Evolutionary conservation across 352 stramenopile genomes (phyloP).

Genomic region (Blastocystis sp.): DNA sequence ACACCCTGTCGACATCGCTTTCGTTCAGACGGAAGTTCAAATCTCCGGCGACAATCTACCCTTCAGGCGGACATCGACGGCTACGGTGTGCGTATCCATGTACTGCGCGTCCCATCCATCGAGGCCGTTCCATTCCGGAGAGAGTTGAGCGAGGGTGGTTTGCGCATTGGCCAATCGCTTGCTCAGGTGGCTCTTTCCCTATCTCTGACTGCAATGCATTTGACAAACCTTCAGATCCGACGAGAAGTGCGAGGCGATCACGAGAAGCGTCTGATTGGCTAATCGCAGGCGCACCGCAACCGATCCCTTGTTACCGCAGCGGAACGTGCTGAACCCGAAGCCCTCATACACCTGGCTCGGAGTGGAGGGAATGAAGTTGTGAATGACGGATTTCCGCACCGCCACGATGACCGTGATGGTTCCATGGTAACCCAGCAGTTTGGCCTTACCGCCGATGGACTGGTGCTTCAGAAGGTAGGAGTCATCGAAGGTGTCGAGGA

Average conservation of each 20-base stretch:
- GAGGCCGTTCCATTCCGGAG: not conserved
- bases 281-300: constrained; percentile 1
- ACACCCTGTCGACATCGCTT: not conserved
- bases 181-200: constrained; percentile 30
- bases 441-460: not conserved
- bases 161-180: constrained; percentile 13
- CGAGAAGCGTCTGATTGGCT: constrained; percentile 9
- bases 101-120: constrained; percentile 1
- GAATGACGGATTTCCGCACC: not conserved
- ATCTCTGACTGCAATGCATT: not conserved
- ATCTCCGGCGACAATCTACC: constrained; percentile 31
- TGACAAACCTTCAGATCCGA: constrained; percentile 37
- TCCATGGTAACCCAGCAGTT: constrained; percentile 17
- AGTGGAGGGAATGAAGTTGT: not conserved
- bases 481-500: not conserved
- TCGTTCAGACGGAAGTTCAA: constrained; percentile 27
- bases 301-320: constrained; percentile 31
- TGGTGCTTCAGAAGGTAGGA: not conserved
- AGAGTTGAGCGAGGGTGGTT: not conserved
- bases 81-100: constrained; percentile 6
- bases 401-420: constrained; percentile 12
- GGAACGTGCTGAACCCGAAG: not conserved
- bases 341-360: constrained; percentile 1
- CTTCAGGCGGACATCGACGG: not conserved
- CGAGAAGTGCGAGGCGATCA: constrained; percentile 17